These are phyloP conservation scores for Neoboletus magnificus DNA, from an alignment of 768 basidiomycete species.

Conservation along the genomic window DNA sequence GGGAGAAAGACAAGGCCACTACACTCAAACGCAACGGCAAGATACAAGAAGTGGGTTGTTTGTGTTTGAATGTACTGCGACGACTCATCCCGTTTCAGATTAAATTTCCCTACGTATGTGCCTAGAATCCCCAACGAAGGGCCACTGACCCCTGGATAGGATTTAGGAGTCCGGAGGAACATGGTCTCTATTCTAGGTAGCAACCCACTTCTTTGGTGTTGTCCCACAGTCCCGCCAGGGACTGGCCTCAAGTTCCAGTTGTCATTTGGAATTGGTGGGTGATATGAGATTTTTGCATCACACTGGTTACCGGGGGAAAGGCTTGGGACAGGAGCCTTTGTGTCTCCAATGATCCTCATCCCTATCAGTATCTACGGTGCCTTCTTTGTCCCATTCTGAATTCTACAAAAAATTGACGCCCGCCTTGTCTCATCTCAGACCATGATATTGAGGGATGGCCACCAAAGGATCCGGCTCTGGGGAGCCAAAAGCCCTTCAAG, in stretches of 20 bases:
- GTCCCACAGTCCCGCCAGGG: slow-evolving; percentile 64
- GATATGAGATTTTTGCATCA: slow-evolving; percentile 40
- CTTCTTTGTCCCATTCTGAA: neutral
- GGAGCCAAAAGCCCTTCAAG: slow-evolving; percentile 38
- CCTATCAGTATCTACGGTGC: slow-evolving; percentile 5
- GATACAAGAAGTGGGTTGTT: slow-evolving; percentile 61
- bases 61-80: neutral
- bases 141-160: slow-evolving; percentile 42
- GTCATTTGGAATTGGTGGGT: slow-evolving; percentile 73
- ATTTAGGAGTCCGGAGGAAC: slow-evolving; percentile 75
- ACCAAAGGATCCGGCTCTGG: slow-evolving; percentile 56
- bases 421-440: slow-evolving; percentile 29
- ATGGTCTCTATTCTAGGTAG: slow-evolving; percentile 73
- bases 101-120: slow-evolving; percentile 87
- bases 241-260: slow-evolving; percentile 78
- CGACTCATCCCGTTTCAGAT: slow-evolving; percentile 43
- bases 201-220: slow-evolving; percentile 80
- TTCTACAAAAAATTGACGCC: slow-evolving; percentile 4
- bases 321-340: slow-evolving; percentile 3
- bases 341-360: neutral
- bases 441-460: slow-evolving; percentile 57
- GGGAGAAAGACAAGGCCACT: slow-evolving; percentile 96
- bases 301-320: slow-evolving; percentile 9
- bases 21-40: slow-evolving; percentile 81
- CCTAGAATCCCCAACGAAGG: neutral